Conservation (phyloP, 1,284 basidiomycete genomes). For the Malassezia pachydermatis region DNA sequence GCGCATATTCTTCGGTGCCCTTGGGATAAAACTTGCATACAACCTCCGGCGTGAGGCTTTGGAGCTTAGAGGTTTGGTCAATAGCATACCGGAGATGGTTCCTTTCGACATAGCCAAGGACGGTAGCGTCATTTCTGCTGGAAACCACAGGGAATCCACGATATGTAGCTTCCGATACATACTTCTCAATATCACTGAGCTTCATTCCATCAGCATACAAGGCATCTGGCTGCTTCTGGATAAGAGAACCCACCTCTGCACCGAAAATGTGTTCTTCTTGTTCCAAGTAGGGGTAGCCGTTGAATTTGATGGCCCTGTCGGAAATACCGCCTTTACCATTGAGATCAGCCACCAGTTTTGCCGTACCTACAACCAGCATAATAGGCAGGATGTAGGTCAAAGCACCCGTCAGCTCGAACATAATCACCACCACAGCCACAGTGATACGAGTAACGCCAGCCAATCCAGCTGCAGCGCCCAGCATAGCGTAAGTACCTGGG, state of each 20-base stretch:
- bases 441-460: constrained; percentile 87
- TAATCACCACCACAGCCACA: constrained; percentile 95
- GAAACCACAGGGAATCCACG: constrained; percentile 85
- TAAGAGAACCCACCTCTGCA: constrained; percentile 76
- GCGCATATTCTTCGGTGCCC: constrained; percentile 11
- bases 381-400: constrained; percentile 94
- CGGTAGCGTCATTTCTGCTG: constrained; percentile 52
- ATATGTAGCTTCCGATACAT: constrained; percentile 51
- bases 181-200: constrained; percentile 59
- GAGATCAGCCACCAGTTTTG: constrained; percentile 93
- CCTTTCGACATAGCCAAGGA: constrained; percentile 80
- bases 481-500: constrained; percentile 63
- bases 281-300: constrained; percentile 82
- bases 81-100: constrained; percentile 75
- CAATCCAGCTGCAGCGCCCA: constrained; percentile 26
- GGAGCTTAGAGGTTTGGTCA: constrained; percentile 52
- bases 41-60: constrained; percentile 22
- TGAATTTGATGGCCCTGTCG: constrained; percentile 93
- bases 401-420: constrained; percentile 99
- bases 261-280: constrained; percentile 76
- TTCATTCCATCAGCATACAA: constrained; percentile 66
- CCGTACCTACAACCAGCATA: constrained; percentile 93
- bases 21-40: constrained; percentile 30
- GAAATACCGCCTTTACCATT: constrained; percentile 86
- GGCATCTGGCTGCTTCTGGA: constrained; percentile 68